Evolutionary conservation across 139 green algal species (phyloP), one percentile per base, ranked within the genome.

Genomic region (Ettlia oleoabundans): DNA sequence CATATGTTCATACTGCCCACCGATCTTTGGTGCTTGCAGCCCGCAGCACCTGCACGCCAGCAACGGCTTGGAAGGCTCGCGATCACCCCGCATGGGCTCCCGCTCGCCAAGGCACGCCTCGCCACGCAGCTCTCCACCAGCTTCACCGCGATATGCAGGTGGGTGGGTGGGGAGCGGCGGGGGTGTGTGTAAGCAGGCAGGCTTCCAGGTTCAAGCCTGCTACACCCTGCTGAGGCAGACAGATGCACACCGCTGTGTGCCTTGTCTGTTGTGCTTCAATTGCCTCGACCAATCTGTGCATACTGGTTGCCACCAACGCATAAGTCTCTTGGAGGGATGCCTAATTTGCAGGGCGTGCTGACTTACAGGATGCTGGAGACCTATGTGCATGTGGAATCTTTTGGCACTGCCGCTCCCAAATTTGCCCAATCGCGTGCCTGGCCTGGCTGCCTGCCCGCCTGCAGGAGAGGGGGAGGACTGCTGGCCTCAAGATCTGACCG

Each of bases 11-110:
- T n/a, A n/a, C n/a, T n/a, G n/a, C n/a, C n/a, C n/a, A n/a, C n/a
- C n/a, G n/a, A n/a, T n/a, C n/a, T n/a, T n/a, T n/a, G n/a, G n/a
- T n/a, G n/a, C n/a, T n/a, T n/a, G n/a, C 47, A 66, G 69, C 69
- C 71, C 71, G 71, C 71, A 78, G 47, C 71, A 78, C 71, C 71
- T 78, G 71, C 71, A 78, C 47, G 71, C 71, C 21, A n/a, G 21
- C n/a, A 75, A 75, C 7, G 67, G 67, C 47, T 15, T 24, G 15
- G 71, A 78, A 19, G 71, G 71, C 1, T 26, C 3, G 19, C 71
- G 47, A 19, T 30, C 71, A 6, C 71, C 47, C 6, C 71, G 71
- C 32, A 26, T 65, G 32, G 71, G 71, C 28, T 65, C 71, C 19
- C 71, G 47, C 0, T n/a, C 41, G 69, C n/a, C n/a, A 0, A 21